Percentiles rank a stretch among this genome's conserved stretches.
Evolutionary conservation across 2,329 filamentous ascomycete genomes (phyloP).

Genomic region (Fusarium sp.): DNA sequence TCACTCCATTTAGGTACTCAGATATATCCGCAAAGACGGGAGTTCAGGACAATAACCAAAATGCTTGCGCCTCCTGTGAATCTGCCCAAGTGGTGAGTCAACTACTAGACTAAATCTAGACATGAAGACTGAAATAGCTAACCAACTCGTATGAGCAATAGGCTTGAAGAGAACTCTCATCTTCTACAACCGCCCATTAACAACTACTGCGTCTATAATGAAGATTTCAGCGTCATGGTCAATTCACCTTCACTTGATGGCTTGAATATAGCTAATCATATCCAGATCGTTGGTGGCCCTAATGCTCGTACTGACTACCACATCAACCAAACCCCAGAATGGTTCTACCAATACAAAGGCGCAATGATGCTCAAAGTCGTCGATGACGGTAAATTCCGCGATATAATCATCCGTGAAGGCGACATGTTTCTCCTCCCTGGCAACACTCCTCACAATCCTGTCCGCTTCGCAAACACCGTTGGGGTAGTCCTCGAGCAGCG

Average conservation of each 20-base stretch:
- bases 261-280: background rate
- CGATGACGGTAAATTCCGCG: conserved; percentile 76
- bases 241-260: background rate
- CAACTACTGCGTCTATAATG: conserved; percentile 96
- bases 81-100: conserved; percentile 67
- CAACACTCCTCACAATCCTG: conserved; percentile 97
- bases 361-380: conserved; percentile 95
- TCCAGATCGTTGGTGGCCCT: conserved; percentile 88
- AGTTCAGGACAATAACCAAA: background rate
- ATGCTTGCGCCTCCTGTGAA: conserved; percentile 66
- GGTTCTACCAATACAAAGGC: conserved; percentile 97
- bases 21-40: background rate
- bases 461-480: conserved; percentile 93
- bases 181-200: conserved; percentile 94
- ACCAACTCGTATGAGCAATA: conserved; percentile 51
- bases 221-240: conserved; percentile 84
- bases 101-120: background rate
- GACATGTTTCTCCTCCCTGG: conserved; percentile 92
- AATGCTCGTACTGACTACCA: conserved; percentile 98
- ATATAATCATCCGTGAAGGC: conserved; percentile 90
- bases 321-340: conserved; percentile 95
- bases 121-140: conserved; percentile 4
- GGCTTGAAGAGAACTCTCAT: conserved; percentile 92
- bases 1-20: background rate
- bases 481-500: conserved; percentile 92